These are phyloP conservation scores for Fimicolochytrium jonesii DNA, from an alignment of 192 early-diverging fungal species.

Conservation along the genomic window DNA sequence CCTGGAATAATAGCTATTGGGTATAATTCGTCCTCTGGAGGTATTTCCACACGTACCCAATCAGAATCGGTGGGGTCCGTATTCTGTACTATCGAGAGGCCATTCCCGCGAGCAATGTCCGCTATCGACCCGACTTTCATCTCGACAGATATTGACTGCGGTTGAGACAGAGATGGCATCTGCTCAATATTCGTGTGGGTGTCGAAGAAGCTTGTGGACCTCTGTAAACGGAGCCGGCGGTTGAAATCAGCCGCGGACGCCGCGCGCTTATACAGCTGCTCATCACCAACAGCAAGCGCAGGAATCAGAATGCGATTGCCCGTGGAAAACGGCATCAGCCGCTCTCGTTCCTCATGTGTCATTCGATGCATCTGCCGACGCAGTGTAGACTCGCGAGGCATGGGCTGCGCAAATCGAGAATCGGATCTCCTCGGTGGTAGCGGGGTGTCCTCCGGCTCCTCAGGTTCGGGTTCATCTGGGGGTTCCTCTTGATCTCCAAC, in stretches of 20 bases:
- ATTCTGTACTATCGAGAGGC: too few relatives aligned
- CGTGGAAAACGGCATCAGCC: neutral
- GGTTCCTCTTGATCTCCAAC: conserved; percentile 42
- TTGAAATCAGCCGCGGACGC: conserved; percentile 49
- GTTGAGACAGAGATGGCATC: conserved; percentile 36
- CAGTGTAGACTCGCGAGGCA: neutral
- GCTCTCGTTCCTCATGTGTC: neutral
- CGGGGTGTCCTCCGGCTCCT: conserved; percentile 13
- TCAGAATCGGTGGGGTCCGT: neutral
- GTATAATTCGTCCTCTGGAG: conserved; percentile 19
- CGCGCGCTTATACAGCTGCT: conserved; percentile 32
- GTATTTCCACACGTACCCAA: neutral
- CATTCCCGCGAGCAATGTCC: too few relatives aligned
- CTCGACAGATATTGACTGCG: conserved; percentile 33
- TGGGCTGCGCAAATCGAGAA: neutral
- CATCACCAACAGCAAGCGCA: conserved; percentile 16
- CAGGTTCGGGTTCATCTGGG: conserved; percentile 20
- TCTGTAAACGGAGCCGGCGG: conserved; percentile 24
- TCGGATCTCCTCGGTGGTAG: neutral
- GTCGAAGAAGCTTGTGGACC: conserved; percentile 36
- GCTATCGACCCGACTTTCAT: too few relatives aligned
- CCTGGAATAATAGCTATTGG: conserved; percentile 44
- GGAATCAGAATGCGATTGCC: conserved; percentile 9
- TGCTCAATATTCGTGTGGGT: conserved; percentile 49
- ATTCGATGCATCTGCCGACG: neutral